These are phyloP conservation scores for Zygosaccharomyces pseudorouxii DNA, from an alignment of 805 yeast genomes.

Conservation along the genomic window DNA sequence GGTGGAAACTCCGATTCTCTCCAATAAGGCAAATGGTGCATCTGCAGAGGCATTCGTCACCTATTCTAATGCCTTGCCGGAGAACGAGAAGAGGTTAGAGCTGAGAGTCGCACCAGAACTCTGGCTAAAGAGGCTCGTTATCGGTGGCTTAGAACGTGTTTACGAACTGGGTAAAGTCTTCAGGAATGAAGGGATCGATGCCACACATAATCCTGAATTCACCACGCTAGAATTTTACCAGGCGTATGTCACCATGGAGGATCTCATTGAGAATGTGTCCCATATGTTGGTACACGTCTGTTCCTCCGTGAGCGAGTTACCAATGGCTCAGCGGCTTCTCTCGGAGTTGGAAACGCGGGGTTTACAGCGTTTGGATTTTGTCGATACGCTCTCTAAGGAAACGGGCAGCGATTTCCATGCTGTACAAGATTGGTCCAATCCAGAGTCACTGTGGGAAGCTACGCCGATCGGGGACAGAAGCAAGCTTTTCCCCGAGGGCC, in stretches of 20 bases:
- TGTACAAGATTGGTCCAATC: constrained; percentile 34
- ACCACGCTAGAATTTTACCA: constrained; percentile 87
- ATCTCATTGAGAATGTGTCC: constrained; percentile 63
- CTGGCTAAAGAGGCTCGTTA: constrained; percentile 81
- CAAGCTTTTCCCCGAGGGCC: constrained; percentile 4
- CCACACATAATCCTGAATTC: constrained; percentile 92
- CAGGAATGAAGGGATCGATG: constrained; percentile 89
- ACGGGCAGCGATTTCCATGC: constrained; percentile 16
- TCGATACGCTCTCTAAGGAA: constrained; percentile 29
- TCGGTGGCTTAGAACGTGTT: constrained; percentile 80
- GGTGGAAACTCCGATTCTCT: constrained; percentile 83
- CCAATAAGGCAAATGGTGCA: constrained; percentile 79
- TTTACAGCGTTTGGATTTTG: constrained; percentile 31
- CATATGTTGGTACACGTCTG: constrained; percentile 39
- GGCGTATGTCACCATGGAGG: constrained; percentile 59
- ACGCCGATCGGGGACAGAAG: constrained; percentile 11
- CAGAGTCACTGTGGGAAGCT: constrained; percentile 15
- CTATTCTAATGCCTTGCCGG: constrained; percentile 32
- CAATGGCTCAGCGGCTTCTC: constrained; percentile 12
- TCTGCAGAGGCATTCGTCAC: constrained; percentile 85
- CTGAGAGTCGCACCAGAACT: constrained; percentile 92
- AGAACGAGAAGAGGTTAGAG: constrained; percentile 40
- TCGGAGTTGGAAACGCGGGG: constrained; percentile 20
- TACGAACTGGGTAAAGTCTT: constrained; percentile 83
- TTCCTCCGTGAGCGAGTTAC: constrained; percentile 7